phyloP scores from a whole-genome alignment of 768 basidiomycete species.

The Agrocybe pediades region DNA sequence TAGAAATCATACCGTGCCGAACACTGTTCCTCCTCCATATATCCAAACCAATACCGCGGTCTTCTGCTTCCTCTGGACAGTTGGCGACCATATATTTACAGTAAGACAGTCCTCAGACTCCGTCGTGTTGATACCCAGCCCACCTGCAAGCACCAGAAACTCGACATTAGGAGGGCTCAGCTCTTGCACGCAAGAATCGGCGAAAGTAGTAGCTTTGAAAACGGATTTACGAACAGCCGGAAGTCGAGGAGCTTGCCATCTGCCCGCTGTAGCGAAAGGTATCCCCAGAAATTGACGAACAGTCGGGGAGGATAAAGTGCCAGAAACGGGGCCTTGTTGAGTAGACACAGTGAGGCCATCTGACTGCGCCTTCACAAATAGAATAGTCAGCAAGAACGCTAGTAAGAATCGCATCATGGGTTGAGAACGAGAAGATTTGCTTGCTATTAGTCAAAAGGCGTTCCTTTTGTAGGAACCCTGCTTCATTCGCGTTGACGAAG shows the following conservation, averaged over 20 bases:
- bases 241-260: conserved; percentile 30
- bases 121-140: conserved; percentile 22
- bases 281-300: conserved; percentile 37
- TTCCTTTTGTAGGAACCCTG: no score
- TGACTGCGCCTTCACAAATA: neutral
- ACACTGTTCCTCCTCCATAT: conserved; percentile 36
- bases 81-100: conserved; percentile 44
- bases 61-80: conserved; percentile 23
- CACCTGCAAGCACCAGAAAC: conserved; percentile 25
- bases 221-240: conserved; percentile 17
- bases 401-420: no score
- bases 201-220: conserved; percentile 28
- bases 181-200: conserved; percentile 29
- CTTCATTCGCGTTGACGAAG: no score
- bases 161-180: conserved; percentile 20
- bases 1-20: conserved; percentile 29
- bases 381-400: neutral
- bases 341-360: conserved; percentile 29
- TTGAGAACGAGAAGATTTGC: no score
- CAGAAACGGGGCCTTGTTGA: conserved; percentile 30
- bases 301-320: conserved; percentile 22
- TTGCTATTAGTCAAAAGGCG: no score
- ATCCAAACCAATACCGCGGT: conserved; percentile 38
- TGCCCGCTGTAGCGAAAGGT: conserved; percentile 31
- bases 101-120: conserved; percentile 37